A percentile compares a stretch with the other conserved stretches of the same genome.
phyloP scores from a whole-genome alignment of 2,329 filamentous ascomycete genomes.

The Fusarium palustre region DNA sequence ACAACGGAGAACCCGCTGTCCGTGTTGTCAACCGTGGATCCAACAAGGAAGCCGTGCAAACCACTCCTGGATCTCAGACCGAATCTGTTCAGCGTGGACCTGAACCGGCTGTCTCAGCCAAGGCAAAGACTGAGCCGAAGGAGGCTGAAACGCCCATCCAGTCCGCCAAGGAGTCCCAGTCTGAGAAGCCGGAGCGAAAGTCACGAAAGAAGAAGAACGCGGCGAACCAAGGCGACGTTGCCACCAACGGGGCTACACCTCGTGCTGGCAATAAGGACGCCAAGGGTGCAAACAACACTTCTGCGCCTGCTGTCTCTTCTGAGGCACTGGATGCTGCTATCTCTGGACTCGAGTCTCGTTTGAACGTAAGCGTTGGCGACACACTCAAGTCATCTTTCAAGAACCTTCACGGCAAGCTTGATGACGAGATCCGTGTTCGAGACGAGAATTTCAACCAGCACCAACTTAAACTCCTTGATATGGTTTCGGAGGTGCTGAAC shows the following conservation, averaged over 20 bases:
- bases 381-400: constrained; percentile 68
- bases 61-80: constrained; percentile 40
- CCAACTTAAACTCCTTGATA: constrained; percentile 66
- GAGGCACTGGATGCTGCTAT: constrained; percentile 67
- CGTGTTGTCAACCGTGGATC: constrained; percentile 52
- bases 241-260: constrained; percentile 56
- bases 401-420: constrained; percentile 71
- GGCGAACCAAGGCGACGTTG: constrained; percentile 58
- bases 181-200: constrained; percentile 73
- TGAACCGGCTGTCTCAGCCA: constrained; percentile 53
- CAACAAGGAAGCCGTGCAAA: constrained; percentile 53
- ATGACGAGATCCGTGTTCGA: constrained; percentile 70
- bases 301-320: constrained; percentile 51
- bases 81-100: constrained; percentile 49
- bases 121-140: constrained; percentile 59
- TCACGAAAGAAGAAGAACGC: constrained; percentile 74
- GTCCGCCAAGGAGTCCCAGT: constrained; percentile 53
- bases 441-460: constrained; percentile 65
- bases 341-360: constrained; percentile 63
- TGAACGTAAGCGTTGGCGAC: constrained; percentile 62
- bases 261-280: constrained; percentile 52
- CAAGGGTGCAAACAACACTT: constrained; percentile 48
- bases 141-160: constrained; percentile 60
- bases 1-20: constrained; percentile 53
- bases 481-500: constrained; percentile 70